phyloP scores from a whole-genome alignment of 257 asterid genomes.

The Rehmannia glutinosa region DNA sequence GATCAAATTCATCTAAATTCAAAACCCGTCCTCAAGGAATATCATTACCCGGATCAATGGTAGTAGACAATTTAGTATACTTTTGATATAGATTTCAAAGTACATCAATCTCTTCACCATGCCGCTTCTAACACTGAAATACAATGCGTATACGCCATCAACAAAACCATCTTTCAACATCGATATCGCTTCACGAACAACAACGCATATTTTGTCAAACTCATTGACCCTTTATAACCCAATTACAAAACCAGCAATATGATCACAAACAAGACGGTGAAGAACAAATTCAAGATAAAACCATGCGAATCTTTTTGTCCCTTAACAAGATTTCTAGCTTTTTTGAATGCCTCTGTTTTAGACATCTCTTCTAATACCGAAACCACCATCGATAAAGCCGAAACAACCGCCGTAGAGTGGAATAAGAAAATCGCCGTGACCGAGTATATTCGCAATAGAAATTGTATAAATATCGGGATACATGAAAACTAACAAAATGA shows the following conservation, averaged over 20 bases:
- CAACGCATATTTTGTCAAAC: neutral
- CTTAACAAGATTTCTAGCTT: conserved; percentile 27
- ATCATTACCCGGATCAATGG: neutral
- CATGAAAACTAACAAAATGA: too few species aligned
- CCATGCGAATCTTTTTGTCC: conserved; percentile 41
- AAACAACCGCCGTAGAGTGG: conserved; percentile 14
- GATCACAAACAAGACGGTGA: conserved; percentile 6
- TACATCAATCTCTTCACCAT: conserved; percentile 31
- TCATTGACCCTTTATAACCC: conserved; percentile 1
- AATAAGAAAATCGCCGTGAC: neutral
- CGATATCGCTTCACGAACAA: neutral
- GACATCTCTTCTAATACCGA: conserved; percentile 36
- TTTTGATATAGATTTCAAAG: conserved; percentile 8
- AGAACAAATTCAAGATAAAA: conserved; percentile 21
- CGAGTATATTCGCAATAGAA: neutral
- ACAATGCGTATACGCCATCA: conserved; percentile 33
- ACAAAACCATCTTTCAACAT: conserved; percentile 10
- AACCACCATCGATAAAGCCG: conserved; percentile 26
- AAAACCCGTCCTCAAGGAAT: too few species aligned
- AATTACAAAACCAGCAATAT: conserved; percentile 1
- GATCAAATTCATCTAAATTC: too few species aligned
- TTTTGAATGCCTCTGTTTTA: conserved; percentile 41
- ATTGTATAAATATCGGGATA: conserved; percentile 6
- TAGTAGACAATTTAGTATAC: conserved; percentile 16
- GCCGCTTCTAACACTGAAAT: conserved; percentile 40